Conservation (phyloP, 805 yeast species). For the Jamesozyma hellenica region DNA sequence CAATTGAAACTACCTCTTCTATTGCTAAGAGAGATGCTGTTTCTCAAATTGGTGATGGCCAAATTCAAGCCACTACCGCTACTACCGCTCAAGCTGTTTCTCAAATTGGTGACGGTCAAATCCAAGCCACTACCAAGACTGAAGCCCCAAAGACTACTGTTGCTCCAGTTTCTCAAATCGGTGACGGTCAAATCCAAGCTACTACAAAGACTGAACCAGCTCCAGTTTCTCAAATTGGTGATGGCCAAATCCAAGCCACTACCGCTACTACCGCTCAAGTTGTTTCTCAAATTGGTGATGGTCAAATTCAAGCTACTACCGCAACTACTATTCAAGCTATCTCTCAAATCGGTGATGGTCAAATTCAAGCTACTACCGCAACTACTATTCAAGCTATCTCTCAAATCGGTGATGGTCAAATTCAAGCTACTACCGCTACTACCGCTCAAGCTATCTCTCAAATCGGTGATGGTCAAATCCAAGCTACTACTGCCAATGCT, state of each 20-base stretch:
- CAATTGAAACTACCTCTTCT: constrained; percentile 30
- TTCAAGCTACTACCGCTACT: constrained; percentile 17
- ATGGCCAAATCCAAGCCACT: constrained; percentile 42
- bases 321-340: constrained; percentile 28
- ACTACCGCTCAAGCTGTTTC: constrained; percentile 29
- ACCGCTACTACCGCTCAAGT: constrained; percentile 28
- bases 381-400: constrained; percentile 24
- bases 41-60: constrained; percentile 36
- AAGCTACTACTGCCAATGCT: constrained; percentile 6
- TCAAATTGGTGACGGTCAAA: constrained; percentile 29
- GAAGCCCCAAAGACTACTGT: not conserved
- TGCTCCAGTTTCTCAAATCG: constrained; percentile 5
- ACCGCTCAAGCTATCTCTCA: constrained; percentile 29
- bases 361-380: constrained; percentile 37
- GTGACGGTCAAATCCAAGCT: constrained; percentile 14
- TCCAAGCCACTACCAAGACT: constrained; percentile 6
- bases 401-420: constrained; percentile 1
- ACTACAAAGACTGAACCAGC: constrained; percentile 21
- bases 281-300: constrained; percentile 40
- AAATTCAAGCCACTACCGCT: constrained; percentile 28
- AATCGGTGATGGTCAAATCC: constrained; percentile 16
- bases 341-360: constrained; percentile 38
- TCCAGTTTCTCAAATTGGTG: constrained; percentile 37
- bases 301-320: constrained; percentile 41
- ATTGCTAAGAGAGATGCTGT: constrained; percentile 31